phyloP scores from a whole-genome alignment of 768 basidiomycete species.

The Amanita rimosa region DNA sequence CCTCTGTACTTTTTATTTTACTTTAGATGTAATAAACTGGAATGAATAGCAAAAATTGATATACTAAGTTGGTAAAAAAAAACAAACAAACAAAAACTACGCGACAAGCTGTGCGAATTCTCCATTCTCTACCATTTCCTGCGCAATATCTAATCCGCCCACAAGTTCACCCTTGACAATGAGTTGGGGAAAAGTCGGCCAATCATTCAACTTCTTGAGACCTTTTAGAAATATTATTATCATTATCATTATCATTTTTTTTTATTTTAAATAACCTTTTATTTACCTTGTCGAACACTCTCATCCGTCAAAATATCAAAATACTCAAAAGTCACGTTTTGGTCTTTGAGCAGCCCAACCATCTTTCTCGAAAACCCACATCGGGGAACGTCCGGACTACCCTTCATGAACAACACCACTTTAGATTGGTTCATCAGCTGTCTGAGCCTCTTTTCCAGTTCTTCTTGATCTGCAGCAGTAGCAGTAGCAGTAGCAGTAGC shows the following conservation, averaged over 20 bases:
- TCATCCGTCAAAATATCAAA: conserved; percentile 85
- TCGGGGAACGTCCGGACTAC: conserved; percentile 60
- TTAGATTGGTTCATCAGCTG: conserved; percentile 67
- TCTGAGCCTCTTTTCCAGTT: conserved; percentile 53
- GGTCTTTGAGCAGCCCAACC: conserved; percentile 50
- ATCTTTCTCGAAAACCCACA: conserved; percentile 83
- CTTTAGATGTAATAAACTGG: too few relatives aligned
- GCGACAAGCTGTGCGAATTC: conserved; percentile 47
- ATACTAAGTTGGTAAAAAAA: too few relatives aligned
- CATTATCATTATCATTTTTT: too few relatives aligned
- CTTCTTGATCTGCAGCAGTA: too few relatives aligned
- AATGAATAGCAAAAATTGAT: neutral
- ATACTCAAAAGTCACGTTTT: conserved; percentile 54
- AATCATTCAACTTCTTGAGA: conserved; percentile 70
- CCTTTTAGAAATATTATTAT: conserved; percentile 35
- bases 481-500: too few relatives aligned
- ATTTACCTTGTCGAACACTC: conserved; percentile 56
- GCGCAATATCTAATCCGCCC: conserved; percentile 89
- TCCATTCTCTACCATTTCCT: conserved; percentile 76
- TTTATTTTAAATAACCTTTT: too few relatives aligned
- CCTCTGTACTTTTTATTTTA: too few relatives aligned
- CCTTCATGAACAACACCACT: conserved; percentile 90
- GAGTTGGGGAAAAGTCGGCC: conserved; percentile 86
- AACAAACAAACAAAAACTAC: too few relatives aligned
- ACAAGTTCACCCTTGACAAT: conserved; percentile 86